phyloP scores from a whole-genome alignment of 495 filamentous ascomycete genomes.

The Tuber umbilicatum region DNA sequence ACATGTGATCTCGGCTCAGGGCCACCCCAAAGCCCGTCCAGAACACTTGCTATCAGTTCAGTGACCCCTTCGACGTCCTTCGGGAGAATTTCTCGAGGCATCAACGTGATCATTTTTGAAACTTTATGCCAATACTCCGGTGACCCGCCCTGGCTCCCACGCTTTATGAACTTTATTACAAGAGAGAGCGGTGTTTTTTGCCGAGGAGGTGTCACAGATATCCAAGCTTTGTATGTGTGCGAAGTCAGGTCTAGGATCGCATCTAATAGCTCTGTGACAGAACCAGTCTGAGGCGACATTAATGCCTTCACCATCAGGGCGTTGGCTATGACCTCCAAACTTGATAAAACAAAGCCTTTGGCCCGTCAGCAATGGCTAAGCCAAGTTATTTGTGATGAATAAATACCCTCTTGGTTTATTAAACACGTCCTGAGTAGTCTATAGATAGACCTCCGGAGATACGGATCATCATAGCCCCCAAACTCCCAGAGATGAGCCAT shows the following conservation, averaged over 20 bases:
- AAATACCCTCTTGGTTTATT: slow-evolving; percentile 3
- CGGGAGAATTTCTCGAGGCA: slow-evolving; percentile 54
- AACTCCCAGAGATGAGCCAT: slow-evolving; percentile 72
- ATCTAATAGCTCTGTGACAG: slow-evolving; percentile 61
- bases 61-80: slow-evolving; percentile 48
- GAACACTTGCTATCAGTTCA: slow-evolving; percentile 57
- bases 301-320: slow-evolving; percentile 64
- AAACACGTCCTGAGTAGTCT: slow-evolving; percentile 50
- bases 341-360: slow-evolving; percentile 47
- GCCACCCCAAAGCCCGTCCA: slow-evolving; percentile 60
- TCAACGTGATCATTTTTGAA: slow-evolving; percentile 51
- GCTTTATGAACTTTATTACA: slow-evolving; percentile 66
- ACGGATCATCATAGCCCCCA: slow-evolving; percentile 58
- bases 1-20: slow-evolving; percentile 66
- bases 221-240: slow-evolving; percentile 66
- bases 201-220: slow-evolving; percentile 46
- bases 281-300: slow-evolving; percentile 61
- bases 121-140: slow-evolving; percentile 66
- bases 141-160: slow-evolving; percentile 69
- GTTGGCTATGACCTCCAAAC: slow-evolving; percentile 58
- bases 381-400: slow-evolving; percentile 3
- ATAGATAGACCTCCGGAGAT: slow-evolving; percentile 64
- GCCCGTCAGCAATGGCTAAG: slow-evolving; percentile 52
- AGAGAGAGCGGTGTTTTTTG: slow-evolving; percentile 61
- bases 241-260: slow-evolving; percentile 57